Conservation (phyloP, 176 grass and related monocot genomes). For the Metroxylon sagu region DNA sequence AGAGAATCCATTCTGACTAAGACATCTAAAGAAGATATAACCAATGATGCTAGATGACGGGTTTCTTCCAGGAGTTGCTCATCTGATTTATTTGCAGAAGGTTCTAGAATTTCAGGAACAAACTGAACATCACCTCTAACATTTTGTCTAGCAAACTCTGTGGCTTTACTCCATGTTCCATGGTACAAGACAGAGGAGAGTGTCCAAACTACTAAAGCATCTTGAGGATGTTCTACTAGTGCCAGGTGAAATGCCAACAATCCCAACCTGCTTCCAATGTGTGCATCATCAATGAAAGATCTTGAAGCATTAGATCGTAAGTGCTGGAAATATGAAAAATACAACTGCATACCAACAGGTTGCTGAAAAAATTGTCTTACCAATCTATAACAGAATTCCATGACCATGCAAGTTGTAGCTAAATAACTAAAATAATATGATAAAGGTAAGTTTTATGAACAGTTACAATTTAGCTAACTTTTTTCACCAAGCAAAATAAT, state of each 20-base stretch:
- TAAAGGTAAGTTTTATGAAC: no score
- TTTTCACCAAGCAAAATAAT: no score
- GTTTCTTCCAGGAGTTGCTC: conserved; percentile 40
- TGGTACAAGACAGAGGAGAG: conserved; percentile 60
- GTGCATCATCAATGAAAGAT: no score
- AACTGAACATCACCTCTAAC: conserved; percentile 30
- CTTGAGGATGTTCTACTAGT: conserved; percentile 66
- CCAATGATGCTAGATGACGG: conserved; percentile 41
- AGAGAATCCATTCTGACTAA: conserved; percentile 47
- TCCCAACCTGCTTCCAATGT: conserved; percentile 35
- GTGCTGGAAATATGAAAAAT: no score
- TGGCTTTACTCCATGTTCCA: conserved; percentile 45
- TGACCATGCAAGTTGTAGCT: no score
- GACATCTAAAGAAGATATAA: conserved; percentile 45
- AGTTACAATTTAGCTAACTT: no score
- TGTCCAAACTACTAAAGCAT: conserved; percentile 48
- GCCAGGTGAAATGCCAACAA: conserved; percentile 71
- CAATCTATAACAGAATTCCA: no score
- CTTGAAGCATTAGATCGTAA: no score
- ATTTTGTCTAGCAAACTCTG: conserved; percentile 46
- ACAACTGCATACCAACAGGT: no score
- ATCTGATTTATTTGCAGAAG: conserved; percentile 30
- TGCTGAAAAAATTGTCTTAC: no score
- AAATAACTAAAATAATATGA: no score
- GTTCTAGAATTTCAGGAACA: conserved; percentile 47